Evolutionary conservation across 2,329 filamentous ascomycete species (phyloP).

Genomic region (Fusarium fracticaudum): DNA sequence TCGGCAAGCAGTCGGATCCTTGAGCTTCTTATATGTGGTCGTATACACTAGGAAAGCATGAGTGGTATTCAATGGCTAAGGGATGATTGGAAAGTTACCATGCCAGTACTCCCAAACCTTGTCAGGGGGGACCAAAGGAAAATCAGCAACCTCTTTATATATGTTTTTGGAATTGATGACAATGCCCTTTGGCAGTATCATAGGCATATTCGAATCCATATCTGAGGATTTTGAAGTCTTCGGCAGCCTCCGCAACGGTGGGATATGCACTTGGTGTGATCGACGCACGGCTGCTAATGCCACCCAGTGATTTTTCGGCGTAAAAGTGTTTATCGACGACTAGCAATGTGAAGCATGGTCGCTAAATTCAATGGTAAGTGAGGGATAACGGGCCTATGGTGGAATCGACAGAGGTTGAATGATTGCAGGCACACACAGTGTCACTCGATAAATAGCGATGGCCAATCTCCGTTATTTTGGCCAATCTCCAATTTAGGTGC

Average conservation of each 20-base stretch:
- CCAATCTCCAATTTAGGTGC: not conserved
- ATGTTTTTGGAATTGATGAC: conserved; percentile 63
- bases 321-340: conserved; percentile 27
- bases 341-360: conserved; percentile 37
- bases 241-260: conserved; percentile 1
- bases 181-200: conserved; percentile 66
- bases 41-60: conserved; percentile 62
- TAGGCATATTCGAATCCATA: conserved; percentile 51
- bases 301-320: conserved; percentile 12
- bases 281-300: conserved; percentile 17
- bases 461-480: not conserved
- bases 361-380: conserved; percentile 7
- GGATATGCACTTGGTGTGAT: not conserved
- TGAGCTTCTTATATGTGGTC: conserved; percentile 65
- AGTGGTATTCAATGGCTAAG: not conserved
- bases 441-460: conserved; percentile 1
- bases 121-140: conserved; percentile 59
- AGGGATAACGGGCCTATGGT: not conserved
- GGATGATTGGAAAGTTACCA: conserved; percentile 52
- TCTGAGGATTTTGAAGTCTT: not conserved
- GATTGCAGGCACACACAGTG: conserved; percentile 9
- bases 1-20: conserved; percentile 70
- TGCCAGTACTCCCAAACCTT: conserved; percentile 67
- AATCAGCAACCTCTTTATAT: conserved; percentile 64
- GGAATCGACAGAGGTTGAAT: not conserved